phyloP scores from a whole-genome alignment of 2,329 filamentous ascomycete species.

The Sordariomycetes sp. region DNA sequence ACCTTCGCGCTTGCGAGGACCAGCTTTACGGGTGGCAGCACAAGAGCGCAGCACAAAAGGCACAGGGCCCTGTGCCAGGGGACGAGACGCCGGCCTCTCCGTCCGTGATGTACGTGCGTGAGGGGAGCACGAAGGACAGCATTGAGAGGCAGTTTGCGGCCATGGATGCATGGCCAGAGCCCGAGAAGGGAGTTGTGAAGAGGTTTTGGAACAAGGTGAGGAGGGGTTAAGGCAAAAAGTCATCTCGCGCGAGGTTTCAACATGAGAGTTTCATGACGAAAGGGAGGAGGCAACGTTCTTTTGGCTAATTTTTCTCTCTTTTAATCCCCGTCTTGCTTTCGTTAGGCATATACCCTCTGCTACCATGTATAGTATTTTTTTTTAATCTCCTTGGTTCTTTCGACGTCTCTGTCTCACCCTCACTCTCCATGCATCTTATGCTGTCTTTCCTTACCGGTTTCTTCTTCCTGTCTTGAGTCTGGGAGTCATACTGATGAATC shows the following conservation, averaged over 20 bases:
- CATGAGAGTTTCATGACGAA: too few species aligned
- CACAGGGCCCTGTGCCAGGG: slow-evolving; percentile 27
- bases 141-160: slow-evolving; percentile 42
- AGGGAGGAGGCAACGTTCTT: background rate
- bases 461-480: background rate
- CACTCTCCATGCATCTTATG: background rate
- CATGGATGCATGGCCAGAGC: slow-evolving; percentile 38
- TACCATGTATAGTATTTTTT: background rate
- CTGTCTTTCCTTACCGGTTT: background rate
- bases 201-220: slow-evolving; percentile 54
- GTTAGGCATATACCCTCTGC: slow-evolving; percentile 5
- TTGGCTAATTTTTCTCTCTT: background rate
- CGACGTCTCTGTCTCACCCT: background rate
- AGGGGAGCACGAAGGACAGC: slow-evolving; percentile 33
- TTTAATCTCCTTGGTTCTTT: slow-evolving; percentile 5
- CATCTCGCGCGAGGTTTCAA: background rate
- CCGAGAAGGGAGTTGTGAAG: slow-evolving; percentile 43
- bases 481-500: too few species aligned
- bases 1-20: slow-evolving; percentile 67
- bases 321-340: slow-evolving; percentile 5
- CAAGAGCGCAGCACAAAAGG: slow-evolving; percentile 27
- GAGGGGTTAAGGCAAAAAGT: slow-evolving; percentile 16
- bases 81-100: slow-evolving; percentile 12
- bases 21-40: slow-evolving; percentile 60
- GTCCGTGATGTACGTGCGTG: slow-evolving; percentile 18